phyloP scores from a whole-genome alignment of 2,329 filamentous ascomycete genomes.

The Calonectria montana region DNA sequence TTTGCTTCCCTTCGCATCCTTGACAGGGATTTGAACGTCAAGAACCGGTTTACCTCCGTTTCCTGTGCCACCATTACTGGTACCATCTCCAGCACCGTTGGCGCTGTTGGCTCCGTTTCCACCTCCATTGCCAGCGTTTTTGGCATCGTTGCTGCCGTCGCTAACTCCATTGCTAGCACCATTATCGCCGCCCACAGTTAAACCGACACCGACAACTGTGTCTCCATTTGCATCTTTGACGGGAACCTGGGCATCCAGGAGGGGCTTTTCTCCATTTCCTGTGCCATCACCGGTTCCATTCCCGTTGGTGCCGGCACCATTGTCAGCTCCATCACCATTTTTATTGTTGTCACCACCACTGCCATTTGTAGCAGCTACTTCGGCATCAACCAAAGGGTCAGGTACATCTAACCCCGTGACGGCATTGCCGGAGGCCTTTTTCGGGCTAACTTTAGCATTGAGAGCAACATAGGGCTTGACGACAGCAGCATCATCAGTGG shows the following conservation, averaged over 20 bases:
- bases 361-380: neutral
- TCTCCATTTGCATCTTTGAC: neutral
- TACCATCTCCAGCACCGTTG: neutral
- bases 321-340: neutral
- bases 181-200: neutral
- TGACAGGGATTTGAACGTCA: neutral
- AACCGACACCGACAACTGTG: neutral
- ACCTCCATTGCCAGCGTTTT: neutral
- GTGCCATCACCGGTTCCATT: neutral
- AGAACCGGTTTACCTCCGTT: neutral
- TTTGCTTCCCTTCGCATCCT: neutral
- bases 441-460: neutral
- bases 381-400: neutral
- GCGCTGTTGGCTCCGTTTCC: neutral
- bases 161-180: neutral
- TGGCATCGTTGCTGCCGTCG: neutral
- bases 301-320: neutral
- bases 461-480: neutral
- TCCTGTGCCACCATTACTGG: neutral
- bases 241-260: neutral
- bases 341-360: neutral
- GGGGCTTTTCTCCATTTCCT: neutral
- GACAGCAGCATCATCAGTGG: neutral
- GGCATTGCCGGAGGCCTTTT: neutral
- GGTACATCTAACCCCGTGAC: too few species aligned